Percentiles rank a stretch among this genome's conserved stretches.
Evolutionary conservation across 768 basidiomycete genomes (phyloP).

Genomic region (Ephemerocybe angulata): DNA sequence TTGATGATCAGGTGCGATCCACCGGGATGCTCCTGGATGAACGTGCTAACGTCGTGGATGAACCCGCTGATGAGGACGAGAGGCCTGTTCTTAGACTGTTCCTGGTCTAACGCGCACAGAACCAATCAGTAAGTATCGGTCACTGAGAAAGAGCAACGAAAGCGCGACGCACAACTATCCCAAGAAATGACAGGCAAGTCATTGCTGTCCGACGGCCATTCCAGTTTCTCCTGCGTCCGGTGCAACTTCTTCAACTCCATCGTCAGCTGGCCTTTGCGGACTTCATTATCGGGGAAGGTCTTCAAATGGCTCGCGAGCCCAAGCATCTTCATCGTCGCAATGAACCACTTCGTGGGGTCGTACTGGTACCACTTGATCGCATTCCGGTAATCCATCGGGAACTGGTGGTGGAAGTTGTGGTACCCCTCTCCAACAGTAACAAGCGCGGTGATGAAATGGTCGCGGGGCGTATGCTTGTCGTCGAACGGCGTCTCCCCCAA

Average conservation of each 20-base stretch:
- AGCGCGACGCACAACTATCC: constrained; percentile 67
- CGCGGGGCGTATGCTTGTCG: constrained; percentile 90
- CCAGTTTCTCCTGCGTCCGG: constrained; percentile 67
- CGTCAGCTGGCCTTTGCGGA: constrained; percentile 86
- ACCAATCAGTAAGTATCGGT: constrained; percentile 3
- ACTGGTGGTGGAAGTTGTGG: constrained; percentile 97
- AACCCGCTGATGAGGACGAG: constrained; percentile 86
- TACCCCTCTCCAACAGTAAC: constrained; percentile 95
- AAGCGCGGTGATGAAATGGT: constrained; percentile 85
- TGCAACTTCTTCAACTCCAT: constrained; percentile 91
- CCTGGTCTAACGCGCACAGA: constrained; percentile 55
- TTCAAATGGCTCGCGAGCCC: constrained; percentile 74
- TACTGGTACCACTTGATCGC: constrained; percentile 95
- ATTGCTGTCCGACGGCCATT: constrained; percentile 74
- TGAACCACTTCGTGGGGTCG: constrained; percentile 93
- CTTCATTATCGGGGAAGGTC: constrained; percentile 55
- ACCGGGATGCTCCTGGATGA: constrained; percentile 90
- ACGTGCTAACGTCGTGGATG: constrained; percentile 84
- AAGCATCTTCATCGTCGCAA: constrained; percentile 53
- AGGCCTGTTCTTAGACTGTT: constrained; percentile 75
- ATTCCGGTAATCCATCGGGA: constrained; percentile 97
- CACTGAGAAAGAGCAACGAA: background rate
- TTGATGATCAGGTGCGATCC: constrained; percentile 81
- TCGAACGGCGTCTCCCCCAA: constrained; percentile 91
- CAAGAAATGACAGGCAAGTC: constrained; percentile 81